phyloP scores from a whole-genome alignment of 2,329 filamentous ascomycete species.

The Hypoxylon sp. region DNA sequence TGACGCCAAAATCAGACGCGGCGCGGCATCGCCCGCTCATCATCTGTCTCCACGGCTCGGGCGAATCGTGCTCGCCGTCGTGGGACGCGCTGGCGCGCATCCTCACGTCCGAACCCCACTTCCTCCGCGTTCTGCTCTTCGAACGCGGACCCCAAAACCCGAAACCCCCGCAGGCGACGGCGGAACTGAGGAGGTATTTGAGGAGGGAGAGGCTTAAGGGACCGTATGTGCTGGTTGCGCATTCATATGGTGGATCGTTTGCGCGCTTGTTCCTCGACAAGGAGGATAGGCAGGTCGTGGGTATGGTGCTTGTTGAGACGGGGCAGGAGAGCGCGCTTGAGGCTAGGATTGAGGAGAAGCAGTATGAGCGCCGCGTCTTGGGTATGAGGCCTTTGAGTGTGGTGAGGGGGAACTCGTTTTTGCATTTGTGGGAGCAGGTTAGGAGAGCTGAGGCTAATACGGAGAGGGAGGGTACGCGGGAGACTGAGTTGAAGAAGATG shows the following conservation, averaged over 20 bases:
- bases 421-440: constrained; percentile 44
- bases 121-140: constrained; percentile 47
- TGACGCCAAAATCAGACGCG: constrained; percentile 17
- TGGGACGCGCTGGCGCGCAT: constrained; percentile 47
- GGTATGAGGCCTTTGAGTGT: constrained; percentile 49
- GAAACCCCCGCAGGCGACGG: constrained; percentile 34
- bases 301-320: constrained; percentile 52
- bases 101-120: constrained; percentile 30
- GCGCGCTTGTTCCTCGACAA: constrained; percentile 49
- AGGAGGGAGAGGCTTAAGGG: constrained; percentile 21
- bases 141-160: constrained; percentile 44
- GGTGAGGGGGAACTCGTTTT: constrained; percentile 47
- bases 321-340: constrained; percentile 53
- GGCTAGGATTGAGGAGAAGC: constrained; percentile 39
- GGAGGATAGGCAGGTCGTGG: constrained; percentile 31
- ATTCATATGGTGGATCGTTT: constrained; percentile 54
- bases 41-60: constrained; percentile 54
- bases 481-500: constrained; percentile 32
- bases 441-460: constrained; percentile 28
- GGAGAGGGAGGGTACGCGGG: constrained; percentile 3
- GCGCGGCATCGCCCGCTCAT: constrained; percentile 43
- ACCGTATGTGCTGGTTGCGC: constrained; percentile 51
- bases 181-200: constrained; percentile 44
- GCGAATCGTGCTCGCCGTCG: constrained; percentile 48
- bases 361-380: constrained; percentile 42